Evolutionary conservation across 805 yeast species (phyloP).

Genomic region (Ogataea siamensis): DNA sequence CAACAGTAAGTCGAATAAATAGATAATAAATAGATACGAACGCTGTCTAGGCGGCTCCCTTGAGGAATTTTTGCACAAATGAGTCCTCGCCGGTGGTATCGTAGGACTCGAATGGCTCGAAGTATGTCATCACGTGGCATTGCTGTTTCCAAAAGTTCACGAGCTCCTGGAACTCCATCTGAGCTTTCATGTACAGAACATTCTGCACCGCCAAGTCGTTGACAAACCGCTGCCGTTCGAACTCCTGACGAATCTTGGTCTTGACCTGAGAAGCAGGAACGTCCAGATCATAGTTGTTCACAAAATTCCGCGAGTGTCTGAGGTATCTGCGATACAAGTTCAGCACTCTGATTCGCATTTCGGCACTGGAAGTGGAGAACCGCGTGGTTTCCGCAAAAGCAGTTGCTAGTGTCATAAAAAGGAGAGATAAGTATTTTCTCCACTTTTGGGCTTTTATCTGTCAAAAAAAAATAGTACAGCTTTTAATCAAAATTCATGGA

Average conservation of each 20-base stretch:
- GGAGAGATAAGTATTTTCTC: constrained; percentile 2
- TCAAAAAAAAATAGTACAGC: constrained; percentile 5
- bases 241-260: constrained; percentile 85
- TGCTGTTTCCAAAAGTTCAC: constrained; percentile 89
- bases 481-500: constrained; percentile 5
- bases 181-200: constrained; percentile 74
- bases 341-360: constrained; percentile 62
- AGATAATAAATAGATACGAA: constrained; percentile 33
- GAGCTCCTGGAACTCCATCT: constrained; percentile 87
- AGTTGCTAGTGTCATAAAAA: constrained; percentile 61
- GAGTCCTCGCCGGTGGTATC: constrained; percentile 53
- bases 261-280: constrained; percentile 76
- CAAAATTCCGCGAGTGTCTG: constrained; percentile 50
- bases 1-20: constrained; percentile 32
- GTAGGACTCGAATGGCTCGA: constrained; percentile 62
- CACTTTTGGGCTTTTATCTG: constrained; percentile 7
- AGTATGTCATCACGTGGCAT: constrained; percentile 79
- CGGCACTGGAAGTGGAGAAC: constrained; percentile 57
- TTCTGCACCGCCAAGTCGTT: constrained; percentile 63
- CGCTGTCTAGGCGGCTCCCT: constrained; percentile 42
- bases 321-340: constrained; percentile 71
- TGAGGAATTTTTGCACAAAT: constrained; percentile 72
- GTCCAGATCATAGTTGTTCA: constrained; percentile 68
- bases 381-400: constrained; percentile 82
- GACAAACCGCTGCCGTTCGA: constrained; percentile 78